Evolutionary conservation across 805 yeast species (phyloP).

Genomic region (Zygosaccharomyces rouxii): DNA sequence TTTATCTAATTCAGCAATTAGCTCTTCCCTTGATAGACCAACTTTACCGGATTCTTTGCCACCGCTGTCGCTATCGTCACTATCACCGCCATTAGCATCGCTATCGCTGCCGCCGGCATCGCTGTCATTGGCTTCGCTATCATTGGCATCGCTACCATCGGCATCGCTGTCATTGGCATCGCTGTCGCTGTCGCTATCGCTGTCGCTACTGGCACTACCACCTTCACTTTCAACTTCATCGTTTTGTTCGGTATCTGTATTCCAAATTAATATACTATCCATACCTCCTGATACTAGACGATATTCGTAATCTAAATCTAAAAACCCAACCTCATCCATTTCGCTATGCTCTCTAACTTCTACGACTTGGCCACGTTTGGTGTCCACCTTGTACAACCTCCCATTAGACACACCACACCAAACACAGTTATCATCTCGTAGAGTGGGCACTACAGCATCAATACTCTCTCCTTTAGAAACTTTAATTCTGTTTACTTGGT

Average conservation of each 20-base stretch:
- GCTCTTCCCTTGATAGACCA: conserved; percentile 30
- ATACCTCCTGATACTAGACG: conserved; percentile 78
- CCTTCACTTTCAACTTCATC: conserved; percentile 14
- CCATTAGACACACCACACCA: conserved; percentile 86
- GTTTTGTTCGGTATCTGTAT: conserved; percentile 35
- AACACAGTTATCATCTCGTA: conserved; percentile 46
- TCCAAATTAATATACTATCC: conserved; percentile 79
- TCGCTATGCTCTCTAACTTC: conserved; percentile 64
- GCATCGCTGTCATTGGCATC: conserved; percentile 16
- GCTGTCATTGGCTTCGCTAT: conserved; percentile 17
- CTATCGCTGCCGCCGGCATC: conserved; percentile 14
- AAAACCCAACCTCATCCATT: conserved; percentile 66
- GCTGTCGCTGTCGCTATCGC: conserved; percentile 24
- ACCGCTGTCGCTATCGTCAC: conserved; percentile 9
- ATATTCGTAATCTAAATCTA: conserved; percentile 79
- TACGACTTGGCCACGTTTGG: conserved; percentile 55
- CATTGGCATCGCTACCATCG: conserved; percentile 18
- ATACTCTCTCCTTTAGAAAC: conserved; percentile 66
- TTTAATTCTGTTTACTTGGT: conserved; percentile 74
- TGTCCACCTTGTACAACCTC: conserved; percentile 60
- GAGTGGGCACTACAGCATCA: conserved; percentile 58
- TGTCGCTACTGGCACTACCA: conserved; percentile 11
- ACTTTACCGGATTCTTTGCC: conserved; percentile 16
- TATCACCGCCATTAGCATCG: too few species aligned
- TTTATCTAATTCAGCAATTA: conserved; percentile 33